phyloP scores from a whole-genome alignment of 2,329 filamentous ascomycete species.

The Grosmannia penicillata region DNA sequence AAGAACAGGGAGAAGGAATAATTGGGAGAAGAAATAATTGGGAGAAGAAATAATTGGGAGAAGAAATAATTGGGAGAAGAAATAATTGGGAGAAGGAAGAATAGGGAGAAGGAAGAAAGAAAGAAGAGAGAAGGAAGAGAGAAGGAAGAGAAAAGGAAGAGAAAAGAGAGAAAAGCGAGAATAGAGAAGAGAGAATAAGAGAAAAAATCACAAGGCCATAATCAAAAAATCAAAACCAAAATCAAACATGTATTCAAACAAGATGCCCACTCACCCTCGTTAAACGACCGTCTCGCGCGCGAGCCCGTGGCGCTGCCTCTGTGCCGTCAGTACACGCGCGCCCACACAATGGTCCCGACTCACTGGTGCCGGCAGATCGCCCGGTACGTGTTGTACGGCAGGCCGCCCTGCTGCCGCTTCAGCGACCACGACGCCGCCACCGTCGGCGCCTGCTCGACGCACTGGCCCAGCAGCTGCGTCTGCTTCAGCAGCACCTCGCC shows the following conservation, averaged over 20 bases:
- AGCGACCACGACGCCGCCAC: neutral
- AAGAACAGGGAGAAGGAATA: neutral
- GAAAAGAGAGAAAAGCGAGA: too few species aligned
- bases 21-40: neutral
- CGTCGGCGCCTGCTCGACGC: neutral
- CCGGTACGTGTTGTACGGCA: constrained; percentile 3
- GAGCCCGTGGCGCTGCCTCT: neutral
- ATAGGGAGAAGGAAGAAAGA: neutral
- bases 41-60: neutral
- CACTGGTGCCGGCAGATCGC: constrained; percentile 3
- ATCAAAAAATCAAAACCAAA: too few species aligned
- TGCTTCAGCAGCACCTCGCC: constrained; percentile 1
- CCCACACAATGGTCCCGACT: too few species aligned
- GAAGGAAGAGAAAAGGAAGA: neutral
- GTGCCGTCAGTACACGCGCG: too few species aligned
- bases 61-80: too few species aligned
- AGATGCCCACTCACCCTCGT: constrained; percentile 1
- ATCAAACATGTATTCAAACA: too few species aligned
- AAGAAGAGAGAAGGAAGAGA: neutral
- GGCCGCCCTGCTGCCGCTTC: neutral
- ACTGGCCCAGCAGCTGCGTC: neutral
- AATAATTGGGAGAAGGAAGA: neutral
- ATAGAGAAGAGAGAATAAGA: too few species aligned
- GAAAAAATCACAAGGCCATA: too few species aligned
- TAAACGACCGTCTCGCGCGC: neutral